Evolutionary conservation across 2,329 filamentous ascomycete genomes (phyloP), one percentile per base, ranked within the genome.

Genomic region (Phialophora expanda): DNA sequence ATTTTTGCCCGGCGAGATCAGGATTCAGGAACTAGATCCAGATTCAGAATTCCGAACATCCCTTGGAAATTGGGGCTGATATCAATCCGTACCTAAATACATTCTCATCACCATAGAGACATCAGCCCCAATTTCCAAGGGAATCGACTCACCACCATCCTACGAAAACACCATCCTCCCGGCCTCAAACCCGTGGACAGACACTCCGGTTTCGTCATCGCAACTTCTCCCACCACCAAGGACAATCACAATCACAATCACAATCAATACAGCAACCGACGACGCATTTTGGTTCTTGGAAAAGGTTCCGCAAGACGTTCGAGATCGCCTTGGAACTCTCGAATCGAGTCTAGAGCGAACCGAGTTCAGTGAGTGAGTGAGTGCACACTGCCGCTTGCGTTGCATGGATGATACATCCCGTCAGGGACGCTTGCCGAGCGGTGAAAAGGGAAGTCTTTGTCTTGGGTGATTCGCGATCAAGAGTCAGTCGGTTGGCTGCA

Each of bases 81-180:
- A 41, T 17, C 17, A n/a, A n/a, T 38, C 38, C 7, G 17, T 44
- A 44, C 38, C 1, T n/a, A 24, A 24, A 2, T 44, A 44, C 38
- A 44, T n/a, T n/a, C 14, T 17, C 17, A 44, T n/a, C n/a, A n/a
- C 2, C 38, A 4, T 17, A n/a, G n/a, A 6, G 0, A 44, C 38
- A 44, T 4, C 14, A 56, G 22, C 14, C 64, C 64, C n/a, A n/a
- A n/a, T n/a, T n/a, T n/a, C n/a, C n/a, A n/a, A n/a, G n/a, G n/a
- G n/a, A 11, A 44, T 28, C 14, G 67, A 69, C 51, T 62, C 66
- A 22, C 67, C 67, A 24, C 67, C 67, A 22, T 65, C 67, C 9
- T 69, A 69, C 55, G 67, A 69, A 41, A 61, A 61, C n/a, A 66
- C 53, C 3, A 41, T 67, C 34, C 55, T 62, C 26, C 50, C 64